These are phyloP conservation scores for Ustilago esculenta DNA, from an alignment of 1,284 basidiomycete genomes.

Conservation along the genomic window DNA sequence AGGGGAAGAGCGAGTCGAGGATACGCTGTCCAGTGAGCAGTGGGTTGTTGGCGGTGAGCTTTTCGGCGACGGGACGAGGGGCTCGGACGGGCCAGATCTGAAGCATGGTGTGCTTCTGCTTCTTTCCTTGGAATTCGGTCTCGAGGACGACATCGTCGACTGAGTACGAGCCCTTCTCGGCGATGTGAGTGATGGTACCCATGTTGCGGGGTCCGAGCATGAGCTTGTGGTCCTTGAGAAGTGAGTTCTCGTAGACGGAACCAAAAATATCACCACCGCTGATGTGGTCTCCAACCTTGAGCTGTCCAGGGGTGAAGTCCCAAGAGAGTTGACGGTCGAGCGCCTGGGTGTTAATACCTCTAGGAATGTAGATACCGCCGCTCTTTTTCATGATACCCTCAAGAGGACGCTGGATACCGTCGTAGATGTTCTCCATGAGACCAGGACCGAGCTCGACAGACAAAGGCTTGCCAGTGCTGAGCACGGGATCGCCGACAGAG, in stretches of 20 bases:
- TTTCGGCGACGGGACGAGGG: constrained; percentile 91
- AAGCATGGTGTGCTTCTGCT: constrained; percentile 92
- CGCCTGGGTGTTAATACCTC: constrained; percentile 94
- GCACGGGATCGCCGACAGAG: constrained; percentile 95
- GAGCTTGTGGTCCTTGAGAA: constrained; percentile 95
- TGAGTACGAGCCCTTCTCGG: constrained; percentile 91
- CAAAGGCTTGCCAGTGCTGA: constrained; percentile 95
- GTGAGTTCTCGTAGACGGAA: constrained; percentile 93
- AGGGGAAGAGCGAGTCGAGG: constrained; percentile 96
- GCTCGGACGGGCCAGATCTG: constrained; percentile 99
- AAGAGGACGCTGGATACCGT: constrained; percentile 70
- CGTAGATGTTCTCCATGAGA: constrained; percentile 97
- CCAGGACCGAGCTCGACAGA: constrained; percentile 97
- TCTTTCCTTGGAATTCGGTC: constrained; percentile 97
- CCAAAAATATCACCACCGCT: constrained; percentile 97
- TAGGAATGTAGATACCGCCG: constrained; percentile 94
- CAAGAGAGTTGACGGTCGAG: constrained; percentile 88
- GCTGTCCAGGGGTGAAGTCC: constrained; percentile 91
- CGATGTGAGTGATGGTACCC: constrained; percentile 92
- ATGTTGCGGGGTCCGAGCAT: constrained; percentile 93
- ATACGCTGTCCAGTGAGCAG: constrained; percentile 96
- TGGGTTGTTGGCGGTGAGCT: constrained; percentile 90
- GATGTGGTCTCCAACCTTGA: constrained; percentile 85
- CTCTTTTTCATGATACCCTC: constrained; percentile 95
- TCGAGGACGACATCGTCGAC: constrained; percentile 94